phyloP scores from a whole-genome alignment of 192 early-diverging fungal species.

The Glomus cerebriforme region DNA sequence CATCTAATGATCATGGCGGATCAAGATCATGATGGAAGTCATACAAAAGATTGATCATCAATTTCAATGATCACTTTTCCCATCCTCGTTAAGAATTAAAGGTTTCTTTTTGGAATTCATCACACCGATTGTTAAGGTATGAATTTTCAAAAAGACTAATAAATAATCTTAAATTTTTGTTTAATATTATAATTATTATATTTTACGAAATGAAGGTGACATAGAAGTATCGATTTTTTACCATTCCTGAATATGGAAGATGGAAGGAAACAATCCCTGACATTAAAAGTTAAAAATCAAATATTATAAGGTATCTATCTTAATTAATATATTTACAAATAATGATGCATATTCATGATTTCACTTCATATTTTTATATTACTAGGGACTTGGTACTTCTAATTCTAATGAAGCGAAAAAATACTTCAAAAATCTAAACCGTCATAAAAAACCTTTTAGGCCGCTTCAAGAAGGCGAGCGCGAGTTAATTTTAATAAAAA shows the following conservation, averaged over 20 bases:
- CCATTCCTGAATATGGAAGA: conserved; percentile 87
- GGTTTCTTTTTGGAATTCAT: conserved; percentile 95
- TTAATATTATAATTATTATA: too few species aligned
- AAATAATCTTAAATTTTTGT: too few species aligned
- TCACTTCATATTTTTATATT: too few species aligned
- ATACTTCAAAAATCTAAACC: conserved; percentile 84
- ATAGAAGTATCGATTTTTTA: conserved; percentile 73
- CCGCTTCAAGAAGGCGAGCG: conserved; percentile 61
- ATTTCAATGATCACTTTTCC: conserved; percentile 95
- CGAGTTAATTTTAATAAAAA: conserved; percentile 90
- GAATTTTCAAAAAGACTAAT: too few species aligned
- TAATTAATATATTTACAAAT: too few species aligned
- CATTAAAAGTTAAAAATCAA: conserved; percentile 82
- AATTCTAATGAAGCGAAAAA: conserved; percentile 81
- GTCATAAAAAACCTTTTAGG: conserved; percentile 81
- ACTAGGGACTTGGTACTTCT: conserved; percentile 92
- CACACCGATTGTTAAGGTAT: conserved; percentile 88
- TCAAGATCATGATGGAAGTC: conserved; percentile 95
- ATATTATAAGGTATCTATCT: conserved; percentile 79
- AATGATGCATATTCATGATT: too few species aligned
- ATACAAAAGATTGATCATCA: conserved; percentile 96
- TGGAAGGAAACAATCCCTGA: conserved; percentile 74
- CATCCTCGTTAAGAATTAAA: conserved; percentile 82
- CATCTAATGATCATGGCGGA: conserved; percentile 99
- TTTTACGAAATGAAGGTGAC: background rate